These are phyloP conservation scores for Podospora pseudopauciseta DNA, from an alignment of 495 filamentous ascomycete genomes.

Conservation along the genomic window DNA sequence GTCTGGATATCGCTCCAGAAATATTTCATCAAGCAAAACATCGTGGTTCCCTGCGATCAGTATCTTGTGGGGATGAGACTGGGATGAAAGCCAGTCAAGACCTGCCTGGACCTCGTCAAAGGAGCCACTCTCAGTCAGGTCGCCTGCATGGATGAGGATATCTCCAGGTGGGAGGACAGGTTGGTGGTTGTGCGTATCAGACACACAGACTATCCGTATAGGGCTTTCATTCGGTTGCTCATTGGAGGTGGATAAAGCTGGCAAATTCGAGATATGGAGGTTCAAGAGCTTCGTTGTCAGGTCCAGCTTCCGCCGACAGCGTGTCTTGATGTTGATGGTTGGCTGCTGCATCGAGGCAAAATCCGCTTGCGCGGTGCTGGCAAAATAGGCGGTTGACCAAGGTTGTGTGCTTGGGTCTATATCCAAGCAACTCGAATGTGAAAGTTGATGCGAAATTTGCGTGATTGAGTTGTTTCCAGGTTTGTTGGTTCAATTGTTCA, in stretches of 20 bases:
- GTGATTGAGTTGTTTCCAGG: too few species aligned
- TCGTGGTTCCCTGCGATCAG: conserved; percentile 18
- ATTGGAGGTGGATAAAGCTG: background rate
- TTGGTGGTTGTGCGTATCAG: conserved; percentile 14
- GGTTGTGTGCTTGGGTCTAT: too few species aligned
- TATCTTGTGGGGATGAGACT: conserved; percentile 15
- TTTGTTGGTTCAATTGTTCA: too few species aligned
- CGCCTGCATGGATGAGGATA: conserved; percentile 15
- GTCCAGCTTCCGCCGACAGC: background rate
- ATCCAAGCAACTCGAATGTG: too few species aligned
- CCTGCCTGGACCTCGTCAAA: conserved; percentile 16
- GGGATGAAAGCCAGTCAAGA: conserved; percentile 14
- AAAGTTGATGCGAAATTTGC: too few species aligned
- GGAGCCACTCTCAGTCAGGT: conserved; percentile 14
- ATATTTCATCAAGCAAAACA: conserved; percentile 14
- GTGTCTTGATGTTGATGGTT: conserved; percentile 11
- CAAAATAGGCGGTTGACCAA: too few species aligned
- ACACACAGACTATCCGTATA: conserved; percentile 13
- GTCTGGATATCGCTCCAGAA: conserved; percentile 11
- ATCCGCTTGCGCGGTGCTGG: background rate
- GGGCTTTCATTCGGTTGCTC: background rate
- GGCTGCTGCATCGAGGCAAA: conserved; percentile 9
- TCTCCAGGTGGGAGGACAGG: conserved; percentile 12
- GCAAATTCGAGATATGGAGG: background rate
- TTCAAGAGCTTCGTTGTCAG: background rate